A percentile compares a stretch with the other conserved stretches of the same genome.
phyloP scores from a whole-genome alignment of 2,329 filamentous ascomycete genomes.

The Diplodia intermedia region DNA sequence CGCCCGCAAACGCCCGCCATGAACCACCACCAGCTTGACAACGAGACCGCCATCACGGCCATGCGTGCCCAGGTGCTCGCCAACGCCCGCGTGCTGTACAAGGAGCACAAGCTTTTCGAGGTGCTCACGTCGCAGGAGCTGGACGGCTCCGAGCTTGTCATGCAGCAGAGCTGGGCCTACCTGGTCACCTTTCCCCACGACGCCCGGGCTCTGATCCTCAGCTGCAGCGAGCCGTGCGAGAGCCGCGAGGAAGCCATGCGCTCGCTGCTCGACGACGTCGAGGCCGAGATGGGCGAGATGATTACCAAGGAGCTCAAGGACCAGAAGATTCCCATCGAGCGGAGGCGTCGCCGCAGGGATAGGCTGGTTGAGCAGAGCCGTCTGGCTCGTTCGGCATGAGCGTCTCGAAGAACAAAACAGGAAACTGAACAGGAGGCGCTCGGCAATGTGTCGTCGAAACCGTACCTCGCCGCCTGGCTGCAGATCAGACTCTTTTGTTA shows the following conservation, averaged over 20 bases:
- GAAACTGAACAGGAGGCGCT: constrained; percentile 17
- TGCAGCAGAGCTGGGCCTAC: constrained; percentile 31
- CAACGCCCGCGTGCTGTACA: constrained; percentile 31
- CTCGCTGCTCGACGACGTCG: constrained; percentile 31
- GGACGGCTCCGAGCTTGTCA: constrained; percentile 31
- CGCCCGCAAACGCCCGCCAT: background rate
- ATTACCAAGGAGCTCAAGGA: constrained; percentile 33
- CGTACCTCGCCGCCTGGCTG: constrained; percentile 11
- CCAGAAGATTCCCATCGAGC: constrained; percentile 32
- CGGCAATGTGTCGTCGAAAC: constrained; percentile 13
- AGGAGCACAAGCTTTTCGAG: constrained; percentile 31
- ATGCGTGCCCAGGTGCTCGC: constrained; percentile 28
- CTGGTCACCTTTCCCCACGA: constrained; percentile 27
- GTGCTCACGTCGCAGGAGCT: constrained; percentile 31
- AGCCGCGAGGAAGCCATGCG: constrained; percentile 31
- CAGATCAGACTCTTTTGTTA: constrained; percentile 23
- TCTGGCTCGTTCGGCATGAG: constrained; percentile 26
- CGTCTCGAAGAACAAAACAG: constrained; percentile 4
- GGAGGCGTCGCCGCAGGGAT: constrained; percentile 29
- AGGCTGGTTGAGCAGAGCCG: constrained; percentile 31
- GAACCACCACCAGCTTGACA: constrained; percentile 10
- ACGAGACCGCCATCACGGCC: constrained; percentile 18
- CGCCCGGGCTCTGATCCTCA: constrained; percentile 27
- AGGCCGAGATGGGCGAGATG: constrained; percentile 32
- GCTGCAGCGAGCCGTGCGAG: constrained; percentile 31